phyloP scores from a whole-genome alignment of 257 asterid genomes.

The Jaltomata sinuosa region DNA sequence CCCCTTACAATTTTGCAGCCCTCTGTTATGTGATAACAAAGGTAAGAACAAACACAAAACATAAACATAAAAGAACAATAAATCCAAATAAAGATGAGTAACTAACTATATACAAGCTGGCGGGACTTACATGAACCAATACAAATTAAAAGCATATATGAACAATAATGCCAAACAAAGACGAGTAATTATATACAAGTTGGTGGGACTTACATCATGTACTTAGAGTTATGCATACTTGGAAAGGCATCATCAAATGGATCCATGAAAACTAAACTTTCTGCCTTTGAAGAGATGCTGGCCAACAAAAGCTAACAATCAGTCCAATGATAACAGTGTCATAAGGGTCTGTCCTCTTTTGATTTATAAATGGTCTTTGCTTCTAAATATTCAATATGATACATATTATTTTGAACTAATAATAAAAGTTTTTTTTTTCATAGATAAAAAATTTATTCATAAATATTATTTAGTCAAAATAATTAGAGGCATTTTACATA shows the following conservation, averaged over 20 bases:
- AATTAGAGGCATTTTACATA: neutral
- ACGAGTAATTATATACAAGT: neutral
- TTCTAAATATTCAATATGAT: constrained; percentile 61
- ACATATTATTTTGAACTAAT: neutral
- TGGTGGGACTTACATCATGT: constrained; percentile 55
- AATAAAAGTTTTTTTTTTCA: neutral
- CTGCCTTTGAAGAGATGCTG: constrained; percentile 72
- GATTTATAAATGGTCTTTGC: neutral
- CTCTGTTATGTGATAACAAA: neutral
- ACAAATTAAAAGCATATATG: neutral
- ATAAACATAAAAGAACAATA: neutral
- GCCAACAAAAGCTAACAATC: constrained; percentile 42
- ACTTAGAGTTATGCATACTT: constrained; percentile 55
- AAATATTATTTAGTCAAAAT: neutral
- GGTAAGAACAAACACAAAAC: neutral
- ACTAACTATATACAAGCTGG: neutral
- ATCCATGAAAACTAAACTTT: constrained; percentile 80
- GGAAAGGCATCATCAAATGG: constrained; percentile 76
- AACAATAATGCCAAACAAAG: neutral
- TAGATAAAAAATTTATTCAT: neutral
- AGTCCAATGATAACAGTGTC: neutral
- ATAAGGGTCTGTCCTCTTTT: neutral
- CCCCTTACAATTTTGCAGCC: neutral
- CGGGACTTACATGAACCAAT: constrained; percentile 42
- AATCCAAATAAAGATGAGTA: neutral